Evolutionary conservation across 495 filamentous ascomycete species (phyloP).

Genomic region (Lindgomyces ingoldianus): DNA sequence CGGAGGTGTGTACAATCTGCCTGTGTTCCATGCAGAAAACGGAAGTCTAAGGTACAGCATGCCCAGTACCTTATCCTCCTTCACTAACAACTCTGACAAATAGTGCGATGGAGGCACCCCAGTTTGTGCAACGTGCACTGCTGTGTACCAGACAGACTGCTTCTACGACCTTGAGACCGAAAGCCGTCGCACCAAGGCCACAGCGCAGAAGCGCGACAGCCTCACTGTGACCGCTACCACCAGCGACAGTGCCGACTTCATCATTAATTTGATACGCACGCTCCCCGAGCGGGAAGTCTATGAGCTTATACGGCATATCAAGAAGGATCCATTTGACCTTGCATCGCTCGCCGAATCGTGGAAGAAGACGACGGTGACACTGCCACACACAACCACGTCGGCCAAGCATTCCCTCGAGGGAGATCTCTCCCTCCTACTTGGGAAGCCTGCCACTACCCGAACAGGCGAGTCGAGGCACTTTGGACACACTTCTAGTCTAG

Average conservation of each 20-base stretch:
- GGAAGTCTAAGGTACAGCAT: constrained; percentile 56
- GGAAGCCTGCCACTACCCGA: constrained; percentile 31
- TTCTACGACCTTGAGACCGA: constrained; percentile 53
- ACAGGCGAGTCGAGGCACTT: constrained; percentile 29
- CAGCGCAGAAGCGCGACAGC: constrained; percentile 46
- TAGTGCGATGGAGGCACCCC: constrained; percentile 55
- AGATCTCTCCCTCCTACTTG: constrained; percentile 45
- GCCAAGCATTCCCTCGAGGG: constrained; percentile 37
- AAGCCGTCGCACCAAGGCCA: constrained; percentile 42
- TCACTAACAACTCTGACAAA: not conserved
- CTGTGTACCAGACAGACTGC: constrained; percentile 54
- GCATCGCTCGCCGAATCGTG: constrained; percentile 47
- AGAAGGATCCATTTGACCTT: constrained; percentile 42
- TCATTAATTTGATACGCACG: constrained; percentile 48
- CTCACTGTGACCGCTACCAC: constrained; percentile 40
- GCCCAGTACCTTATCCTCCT: no score
- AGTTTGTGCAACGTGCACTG: constrained; percentile 53
- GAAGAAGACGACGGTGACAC: constrained; percentile 35
- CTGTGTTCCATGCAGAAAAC: constrained; percentile 56
- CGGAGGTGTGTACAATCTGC: constrained; percentile 55
- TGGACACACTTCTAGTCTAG: constrained; percentile 34
- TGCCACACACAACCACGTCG: constrained; percentile 18
- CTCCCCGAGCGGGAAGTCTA: constrained; percentile 49
- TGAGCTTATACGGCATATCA: constrained; percentile 49
- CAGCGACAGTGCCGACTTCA: constrained; percentile 47